Evolutionary conservation across 768 basidiomycete species (phyloP), one percentile per base, ranked within the genome.

Genomic region (Megacollybia marginata): DNA sequence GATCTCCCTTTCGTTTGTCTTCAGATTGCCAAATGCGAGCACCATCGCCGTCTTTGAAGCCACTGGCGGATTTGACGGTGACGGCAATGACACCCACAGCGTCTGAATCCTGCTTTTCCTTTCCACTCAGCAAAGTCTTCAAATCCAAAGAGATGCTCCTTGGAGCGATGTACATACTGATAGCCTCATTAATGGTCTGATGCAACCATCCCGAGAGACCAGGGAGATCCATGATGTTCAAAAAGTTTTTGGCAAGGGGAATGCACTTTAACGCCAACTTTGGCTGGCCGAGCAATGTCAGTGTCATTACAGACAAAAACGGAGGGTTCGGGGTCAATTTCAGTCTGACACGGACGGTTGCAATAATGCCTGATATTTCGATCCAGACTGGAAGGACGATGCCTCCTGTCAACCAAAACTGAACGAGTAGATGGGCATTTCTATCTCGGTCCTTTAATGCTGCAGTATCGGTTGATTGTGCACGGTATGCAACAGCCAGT

Each of bases 181-280:
- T 65, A 1, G 77, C 83, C 5, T 78, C 73, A 35, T 86, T 78
- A 53, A 90, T 82, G 4, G 78, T 74, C 47, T 70, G 75, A 56
- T 86, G 80, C 31, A 90, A 68, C 72, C 86, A 89, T 0, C 73
- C 71, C 2, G 79, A 82, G 46, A 91, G 64, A 47, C 81, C 75
- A 0, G 88, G 88, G 1, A 90, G 60, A 62, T 90, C 83, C 73
- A 90, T 81, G n/a, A 90, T 69, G 60, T 89, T 88, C 13, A 85
- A 72, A n/a, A 87, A 75, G 7, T 70, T 62, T 54, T 72, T 75
- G 42, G 76, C 69, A 53, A 89, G 69, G 0, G 88, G 85, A 2
- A 80, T 79, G 43, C 80, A 84, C 16, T 79, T 80, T 31, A 85
- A 68, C 18, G 76, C 76, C 38, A 85, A 75, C 34, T 74, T 71